Evolutionary conservation across 495 filamentous ascomycete genomes (phyloP).

Genomic region (Penicillium coprophilum): DNA sequence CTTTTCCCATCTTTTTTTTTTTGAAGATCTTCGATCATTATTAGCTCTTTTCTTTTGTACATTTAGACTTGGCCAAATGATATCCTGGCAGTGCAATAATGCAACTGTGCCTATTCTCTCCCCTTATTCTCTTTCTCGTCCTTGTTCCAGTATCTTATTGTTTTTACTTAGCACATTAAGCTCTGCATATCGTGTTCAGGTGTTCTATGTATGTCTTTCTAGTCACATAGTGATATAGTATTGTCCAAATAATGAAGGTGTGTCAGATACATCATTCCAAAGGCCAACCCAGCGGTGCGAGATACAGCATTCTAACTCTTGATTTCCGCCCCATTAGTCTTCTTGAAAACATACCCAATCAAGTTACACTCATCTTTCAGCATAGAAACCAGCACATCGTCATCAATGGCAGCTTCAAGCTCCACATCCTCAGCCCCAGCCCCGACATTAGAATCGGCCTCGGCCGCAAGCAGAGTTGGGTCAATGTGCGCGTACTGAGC

Average conservation of each 20-base stretch:
- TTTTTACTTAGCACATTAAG: background rate
- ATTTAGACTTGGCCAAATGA: slow-evolving; percentile 13
- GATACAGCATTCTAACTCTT: slow-evolving; percentile 5
- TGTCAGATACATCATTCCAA: background rate
- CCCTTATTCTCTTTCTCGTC: no score
- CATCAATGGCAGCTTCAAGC: slow-evolving; percentile 46
- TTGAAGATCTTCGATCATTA: slow-evolving; percentile 9
- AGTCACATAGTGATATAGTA: background rate
- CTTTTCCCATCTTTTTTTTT: slow-evolving; percentile 3
- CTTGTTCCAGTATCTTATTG: no score
- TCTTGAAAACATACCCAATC: slow-evolving; percentile 69
- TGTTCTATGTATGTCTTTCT: background rate
- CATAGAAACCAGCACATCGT: slow-evolving; percentile 60
- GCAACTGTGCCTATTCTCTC: background rate
- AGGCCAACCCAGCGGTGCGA: background rate
- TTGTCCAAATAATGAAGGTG: slow-evolving; percentile 1
- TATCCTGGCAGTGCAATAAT: slow-evolving; percentile 5
- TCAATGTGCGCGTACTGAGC: slow-evolving; percentile 71
- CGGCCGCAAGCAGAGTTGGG: slow-evolving; percentile 39
- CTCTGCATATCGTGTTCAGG: background rate
- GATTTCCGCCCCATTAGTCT: slow-evolving; percentile 41
- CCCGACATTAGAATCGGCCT: slow-evolving; percentile 10
- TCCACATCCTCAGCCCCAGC: slow-evolving; percentile 29
- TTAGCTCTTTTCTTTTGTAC: slow-evolving; percentile 15
- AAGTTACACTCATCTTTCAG: slow-evolving; percentile 60